These are phyloP conservation scores for Cystobasidium ongulense DNA, from an alignment of 768 basidiomycete species.

Conservation along the genomic window DNA sequence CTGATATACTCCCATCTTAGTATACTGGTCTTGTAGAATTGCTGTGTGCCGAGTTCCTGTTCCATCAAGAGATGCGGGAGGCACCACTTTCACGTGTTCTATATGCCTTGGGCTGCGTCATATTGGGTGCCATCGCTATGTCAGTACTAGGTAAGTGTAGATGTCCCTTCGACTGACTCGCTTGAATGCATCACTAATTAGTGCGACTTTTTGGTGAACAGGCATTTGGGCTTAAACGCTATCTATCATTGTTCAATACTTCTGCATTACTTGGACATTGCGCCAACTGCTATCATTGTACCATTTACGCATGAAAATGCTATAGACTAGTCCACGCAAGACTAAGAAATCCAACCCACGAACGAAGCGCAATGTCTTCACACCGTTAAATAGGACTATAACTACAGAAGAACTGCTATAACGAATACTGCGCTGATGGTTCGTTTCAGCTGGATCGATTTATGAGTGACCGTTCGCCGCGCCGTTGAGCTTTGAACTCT, in stretches of 20 bases:
- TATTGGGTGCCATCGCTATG: conserved; percentile 78
- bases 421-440: no score
- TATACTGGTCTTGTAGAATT: conserved; percentile 73
- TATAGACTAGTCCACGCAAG: no score
- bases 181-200: background rate
- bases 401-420: no score
- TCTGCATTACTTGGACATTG: background rate
- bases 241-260: background rate
- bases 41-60: conserved; percentile 88
- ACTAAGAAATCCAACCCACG: no score
- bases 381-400: no score
- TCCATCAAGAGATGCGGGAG: conserved; percentile 60
- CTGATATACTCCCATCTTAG: background rate
- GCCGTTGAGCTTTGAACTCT: background rate
- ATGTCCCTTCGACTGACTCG: conserved; percentile 64
- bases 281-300: background rate
- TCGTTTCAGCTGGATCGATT: no score
- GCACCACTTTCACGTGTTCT: conserved; percentile 56
- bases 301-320: no score
- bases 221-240: conserved; percentile 22
- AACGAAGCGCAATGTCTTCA: no score
- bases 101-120: conserved; percentile 50
- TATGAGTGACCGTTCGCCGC: background rate
- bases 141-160: conserved; percentile 61
- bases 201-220: background rate